Evolutionary conservation across 1,139 yeast genomes (phyloP).

Genomic region (Groenewaldozyma auringiensis): DNA sequence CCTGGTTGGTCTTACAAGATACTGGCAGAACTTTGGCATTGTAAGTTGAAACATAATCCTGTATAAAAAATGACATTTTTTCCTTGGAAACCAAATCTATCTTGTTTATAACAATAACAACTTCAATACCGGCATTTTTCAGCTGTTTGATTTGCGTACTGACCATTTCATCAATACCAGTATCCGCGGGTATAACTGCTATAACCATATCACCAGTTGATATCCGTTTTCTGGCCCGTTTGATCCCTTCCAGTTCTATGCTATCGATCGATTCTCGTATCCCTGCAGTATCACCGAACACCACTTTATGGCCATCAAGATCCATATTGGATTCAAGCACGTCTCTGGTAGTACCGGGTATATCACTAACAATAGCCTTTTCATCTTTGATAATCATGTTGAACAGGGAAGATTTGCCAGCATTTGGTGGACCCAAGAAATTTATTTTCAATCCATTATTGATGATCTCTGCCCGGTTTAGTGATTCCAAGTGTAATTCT

Average conservation of each 20-base stretch:
- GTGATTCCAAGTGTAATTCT: constrained; percentile 35
- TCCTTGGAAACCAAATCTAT: constrained; percentile 20
- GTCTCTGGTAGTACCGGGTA: constrained; percentile 95
- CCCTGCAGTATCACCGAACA: constrained; percentile 92
- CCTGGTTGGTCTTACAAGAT: constrained; percentile 56
- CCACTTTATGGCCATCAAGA: constrained; percentile 74
- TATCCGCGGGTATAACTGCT: constrained; percentile 26
- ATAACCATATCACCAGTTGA: constrained; percentile 56
- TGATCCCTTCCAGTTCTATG: constrained; percentile 79
- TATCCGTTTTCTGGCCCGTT: constrained; percentile 57
- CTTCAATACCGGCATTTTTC: constrained; percentile 13
- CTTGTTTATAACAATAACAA: constrained; percentile 30
- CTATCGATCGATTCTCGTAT: constrained; percentile 37
- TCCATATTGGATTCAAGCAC: constrained; percentile 74
- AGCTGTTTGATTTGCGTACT: background rate
- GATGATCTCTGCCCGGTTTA: constrained; percentile 55
- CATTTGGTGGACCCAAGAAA: constrained; percentile 88
- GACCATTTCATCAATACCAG: background rate
- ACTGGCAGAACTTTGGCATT: constrained; percentile 37
- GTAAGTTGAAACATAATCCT: constrained; percentile 2
- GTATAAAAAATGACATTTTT: constrained; percentile 3
- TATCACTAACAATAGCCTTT: constrained; percentile 83
- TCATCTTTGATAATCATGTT: constrained; percentile 69
- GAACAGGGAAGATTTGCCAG: constrained; percentile 85
- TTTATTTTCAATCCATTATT: constrained; percentile 67